Percentiles rank a stretch among this genome's conserved stretches.
Evolutionary conservation across 108 stramenopile genomes (phyloP).

Genomic region (Fragilaria radians): DNA sequence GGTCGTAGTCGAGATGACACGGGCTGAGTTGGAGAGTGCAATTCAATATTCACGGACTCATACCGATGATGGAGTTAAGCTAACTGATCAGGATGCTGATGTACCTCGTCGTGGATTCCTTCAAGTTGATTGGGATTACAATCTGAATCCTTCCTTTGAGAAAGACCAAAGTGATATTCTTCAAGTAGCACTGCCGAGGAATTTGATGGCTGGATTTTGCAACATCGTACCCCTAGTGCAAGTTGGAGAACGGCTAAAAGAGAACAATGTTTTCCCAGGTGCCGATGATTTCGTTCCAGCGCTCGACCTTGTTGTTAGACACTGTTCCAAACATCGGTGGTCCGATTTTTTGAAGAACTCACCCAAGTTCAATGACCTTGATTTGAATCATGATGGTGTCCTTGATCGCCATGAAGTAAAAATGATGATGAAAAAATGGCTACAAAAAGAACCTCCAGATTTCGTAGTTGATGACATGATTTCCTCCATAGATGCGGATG

Average conservation of each 20-base stretch:
- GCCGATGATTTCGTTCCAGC: slow-evolving; percentile 64
- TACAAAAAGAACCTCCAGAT: slow-evolving; percentile 52
- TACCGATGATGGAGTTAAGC: slow-evolving; percentile 36
- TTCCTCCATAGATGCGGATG: slow-evolving; percentile 54
- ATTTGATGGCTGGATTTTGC: slow-evolving; percentile 74
- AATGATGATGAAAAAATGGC: slow-evolving; percentile 24
- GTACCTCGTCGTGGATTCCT: slow-evolving; percentile 52
- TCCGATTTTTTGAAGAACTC: slow-evolving; percentile 16
- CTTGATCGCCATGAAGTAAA: slow-evolving; percentile 52
- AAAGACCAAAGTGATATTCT: slow-evolving; percentile 22
- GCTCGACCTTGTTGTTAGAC: slow-evolving; percentile 51
- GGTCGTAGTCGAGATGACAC: slow-evolving; percentile 59
- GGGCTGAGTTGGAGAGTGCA: slow-evolving; percentile 44
- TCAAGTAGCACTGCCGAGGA: slow-evolving; percentile 64
- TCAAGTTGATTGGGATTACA: slow-evolving; percentile 62
- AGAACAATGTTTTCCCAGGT: slow-evolving; percentile 34
- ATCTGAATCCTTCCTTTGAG: neutral
- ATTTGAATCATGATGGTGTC: slow-evolving; percentile 59
- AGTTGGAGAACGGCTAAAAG: slow-evolving; percentile 40
- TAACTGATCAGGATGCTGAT: slow-evolving; percentile 17
- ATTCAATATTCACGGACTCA: slow-evolving; percentile 53
- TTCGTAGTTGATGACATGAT: slow-evolving; percentile 68
- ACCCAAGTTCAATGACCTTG: slow-evolving; percentile 49
- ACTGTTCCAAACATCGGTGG: slow-evolving; percentile 62
- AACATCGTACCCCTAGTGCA: slow-evolving; percentile 69